A percentile compares a stretch with the other conserved stretches of the same genome.
These are phyloP conservation scores for Pichia sp. DNA, from an alignment of 1,139 yeast genomes.

Conservation along the genomic window DNA sequence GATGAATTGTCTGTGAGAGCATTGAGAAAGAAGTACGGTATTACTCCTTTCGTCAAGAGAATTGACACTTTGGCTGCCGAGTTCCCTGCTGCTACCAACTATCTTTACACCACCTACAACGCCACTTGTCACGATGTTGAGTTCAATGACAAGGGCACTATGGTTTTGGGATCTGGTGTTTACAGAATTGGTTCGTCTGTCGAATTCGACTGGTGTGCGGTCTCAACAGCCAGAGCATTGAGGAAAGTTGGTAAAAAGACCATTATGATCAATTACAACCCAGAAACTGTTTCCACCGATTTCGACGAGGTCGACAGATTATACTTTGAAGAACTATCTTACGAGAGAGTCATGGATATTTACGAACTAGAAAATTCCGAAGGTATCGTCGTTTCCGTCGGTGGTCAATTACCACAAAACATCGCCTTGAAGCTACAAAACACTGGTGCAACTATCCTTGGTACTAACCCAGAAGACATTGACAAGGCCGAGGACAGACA, in stretches of 20 bases:
- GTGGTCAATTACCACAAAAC: conserved; percentile 97
- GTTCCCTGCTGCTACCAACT: conserved; percentile 96
- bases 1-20: conserved; percentile 77
- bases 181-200: conserved; percentile 98
- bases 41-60: conserved; percentile 90
- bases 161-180: conserved; percentile 97
- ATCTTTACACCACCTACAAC: conserved; percentile 92
- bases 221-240: conserved; percentile 89
- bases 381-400: conserved; percentile 94
- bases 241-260: conserved; percentile 86
- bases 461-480: conserved; percentile 92
- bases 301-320: conserved; percentile 97
- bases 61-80: conserved; percentile 98
- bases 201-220: conserved; percentile 99
- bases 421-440: conserved; percentile 83
- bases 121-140: conserved; percentile 81
- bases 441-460: conserved; percentile 82
- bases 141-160: conserved; percentile 85
- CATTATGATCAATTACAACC: conserved; percentile 95
- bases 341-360: conserved; percentile 95
- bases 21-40: conserved; percentile 70
- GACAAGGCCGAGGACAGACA: conserved; percentile 98
- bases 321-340: conserved; percentile 90
- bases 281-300: conserved; percentile 97
- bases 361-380: conserved; percentile 85